Conservation (phyloP, 495 filamentous ascomycete species). For the Lentithecium fluviatile region DNA sequence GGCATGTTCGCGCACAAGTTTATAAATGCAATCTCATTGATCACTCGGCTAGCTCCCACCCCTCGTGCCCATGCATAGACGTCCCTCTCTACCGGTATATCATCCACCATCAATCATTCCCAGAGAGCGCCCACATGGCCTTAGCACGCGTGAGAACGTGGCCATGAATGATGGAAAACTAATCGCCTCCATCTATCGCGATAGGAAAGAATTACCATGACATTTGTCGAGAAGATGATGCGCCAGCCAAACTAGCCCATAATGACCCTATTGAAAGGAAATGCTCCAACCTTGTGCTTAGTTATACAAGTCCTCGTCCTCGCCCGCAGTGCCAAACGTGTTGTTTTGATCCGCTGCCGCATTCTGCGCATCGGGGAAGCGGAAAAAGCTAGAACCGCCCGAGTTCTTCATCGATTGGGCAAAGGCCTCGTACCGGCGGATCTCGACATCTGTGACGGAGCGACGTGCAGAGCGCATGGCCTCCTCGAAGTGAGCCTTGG, state of each 20-base stretch:
- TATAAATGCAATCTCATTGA: too few relatives aligned
- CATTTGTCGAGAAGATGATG: neutral
- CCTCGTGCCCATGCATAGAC: too few relatives aligned
- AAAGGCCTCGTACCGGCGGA: slow-evolving; percentile 96
- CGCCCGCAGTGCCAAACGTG: slow-evolving; percentile 37
- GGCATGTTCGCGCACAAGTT: too few relatives aligned
- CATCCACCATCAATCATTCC: too few relatives aligned
- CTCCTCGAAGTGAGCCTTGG: slow-evolving; percentile 96
- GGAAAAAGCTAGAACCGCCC: slow-evolving; percentile 92
- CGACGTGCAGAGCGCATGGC: slow-evolving; percentile 91
- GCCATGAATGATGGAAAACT: too few relatives aligned
- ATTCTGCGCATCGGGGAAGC: slow-evolving; percentile 67
- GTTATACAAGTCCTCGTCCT: slow-evolving; percentile 44
- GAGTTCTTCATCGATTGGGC: slow-evolving; percentile 98
- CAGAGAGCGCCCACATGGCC: too few relatives aligned
- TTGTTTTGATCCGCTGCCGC: slow-evolving; percentile 33
- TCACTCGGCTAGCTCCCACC: too few relatives aligned
- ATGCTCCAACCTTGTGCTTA: slow-evolving; percentile 14
- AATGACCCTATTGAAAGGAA: neutral
- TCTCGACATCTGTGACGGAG: slow-evolving; percentile 94
- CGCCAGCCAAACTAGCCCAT: neutral
- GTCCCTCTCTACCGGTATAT: too few relatives aligned
- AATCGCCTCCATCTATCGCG: too few relatives aligned
- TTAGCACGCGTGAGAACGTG: too few relatives aligned
- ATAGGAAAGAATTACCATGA: too few relatives aligned